These are phyloP conservation scores for Coniophora puteana DNA, from an alignment of 1,284 basidiomycete species.

Conservation along the genomic window DNA sequence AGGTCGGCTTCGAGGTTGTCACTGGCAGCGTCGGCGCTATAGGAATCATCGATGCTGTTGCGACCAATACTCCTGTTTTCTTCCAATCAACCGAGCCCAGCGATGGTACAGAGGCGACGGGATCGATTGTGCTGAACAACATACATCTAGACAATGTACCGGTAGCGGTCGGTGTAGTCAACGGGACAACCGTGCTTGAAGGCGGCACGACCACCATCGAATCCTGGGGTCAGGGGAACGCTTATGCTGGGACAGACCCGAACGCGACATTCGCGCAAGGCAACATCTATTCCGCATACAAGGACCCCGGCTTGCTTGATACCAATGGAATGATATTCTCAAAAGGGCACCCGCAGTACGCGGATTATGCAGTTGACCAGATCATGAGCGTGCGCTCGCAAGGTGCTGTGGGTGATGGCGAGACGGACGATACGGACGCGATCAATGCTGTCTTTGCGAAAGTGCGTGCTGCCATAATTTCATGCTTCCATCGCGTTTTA, in stretches of 20 bases:
- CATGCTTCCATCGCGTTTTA: neutral
- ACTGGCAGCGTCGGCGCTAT: slow-evolving; percentile 39
- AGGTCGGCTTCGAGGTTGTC: slow-evolving; percentile 37
- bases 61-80: slow-evolving; percentile 31
- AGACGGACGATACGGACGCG: slow-evolving; percentile 45
- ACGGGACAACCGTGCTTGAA: slow-evolving; percentile 46
- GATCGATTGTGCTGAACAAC: slow-evolving; percentile 42
- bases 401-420: slow-evolving; percentile 47
- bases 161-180: slow-evolving; percentile 43
- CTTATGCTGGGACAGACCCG: slow-evolving; percentile 34
- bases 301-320: slow-evolving; percentile 29
- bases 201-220: slow-evolving; percentile 36
- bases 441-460: slow-evolving; percentile 41
- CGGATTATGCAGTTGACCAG: slow-evolving; percentile 31
- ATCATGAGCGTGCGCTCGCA: slow-evolving; percentile 38
- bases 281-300: neutral
- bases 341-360: slow-evolving; percentile 41
- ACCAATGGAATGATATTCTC: slow-evolving; percentile 36
- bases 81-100: slow-evolving; percentile 27
- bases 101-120: slow-evolving; percentile 20
- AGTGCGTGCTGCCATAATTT: slow-evolving; percentile 9
- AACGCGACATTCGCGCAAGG: slow-evolving; percentile 15
- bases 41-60: slow-evolving; percentile 44
- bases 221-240: slow-evolving; percentile 42
- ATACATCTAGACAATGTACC: slow-evolving; percentile 36